Base-by-base conservation (phyloP, 495 filamentous ascomycete species). In the Aspergillus leporis region DNA sequence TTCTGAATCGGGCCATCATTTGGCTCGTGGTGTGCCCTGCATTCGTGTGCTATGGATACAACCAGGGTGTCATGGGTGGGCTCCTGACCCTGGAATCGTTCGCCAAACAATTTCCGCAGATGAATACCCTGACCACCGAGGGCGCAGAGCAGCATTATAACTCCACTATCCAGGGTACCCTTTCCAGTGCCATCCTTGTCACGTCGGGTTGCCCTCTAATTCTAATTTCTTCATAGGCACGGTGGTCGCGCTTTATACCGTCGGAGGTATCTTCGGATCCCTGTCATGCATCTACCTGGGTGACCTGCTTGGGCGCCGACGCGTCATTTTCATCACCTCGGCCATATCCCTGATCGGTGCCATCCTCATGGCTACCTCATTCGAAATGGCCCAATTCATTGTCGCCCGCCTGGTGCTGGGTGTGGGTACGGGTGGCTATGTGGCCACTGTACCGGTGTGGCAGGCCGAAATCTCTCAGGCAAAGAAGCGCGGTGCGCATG, bases 361-460 rank as follows among this genome's bases (percentile, higher is more conserved):
- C 31, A 66, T 78, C 12, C 71, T 80, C n/a, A 75, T 77, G 66
- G 76, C 76, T 1, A 78, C 72, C 6, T 63, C 60, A 28, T 75
- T 53, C 59, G 69, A 66, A 52, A 62, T 75, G n/a, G 55, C 65
- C 19, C 70, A 69, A 55, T 74, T 76, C 16, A 68, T 74, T 66
- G 69, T 71, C 57, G 81, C 84, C 45, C 75, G 86, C 59, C 65
- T 81, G 18, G 68, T 87, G 28, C 83, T 85, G 38, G 85, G 85
- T 14, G 74, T 81, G 23, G 85, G 86, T 7, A 88, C 84, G 8
- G 86, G 86, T 36, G 83, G 85, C 19, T 73, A 86, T 13, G 86
- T 85, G 54, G 83, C 83, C 32, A 85, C 86, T 28, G 80, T 85
- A 12, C 85, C 85, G 0, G 86, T 87, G 34, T 87, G 84, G 76